Evolutionary conservation across 1,139 yeast genomes (phyloP), one percentile per base, ranked within the genome.

Genomic region (Candida gigantensis): DNA sequence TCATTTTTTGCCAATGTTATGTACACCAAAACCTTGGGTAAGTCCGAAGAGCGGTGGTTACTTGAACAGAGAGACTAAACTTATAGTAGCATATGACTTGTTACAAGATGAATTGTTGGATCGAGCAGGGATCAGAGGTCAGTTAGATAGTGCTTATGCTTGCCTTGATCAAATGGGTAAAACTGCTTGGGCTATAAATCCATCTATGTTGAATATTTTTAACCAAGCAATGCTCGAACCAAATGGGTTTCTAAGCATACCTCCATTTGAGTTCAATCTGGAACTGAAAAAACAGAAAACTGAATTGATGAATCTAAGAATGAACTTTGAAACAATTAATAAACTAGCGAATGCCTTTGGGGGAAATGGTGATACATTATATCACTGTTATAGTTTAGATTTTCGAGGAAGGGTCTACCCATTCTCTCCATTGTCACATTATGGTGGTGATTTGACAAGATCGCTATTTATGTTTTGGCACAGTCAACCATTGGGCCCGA

Each of bases 371-470:
- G 72, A 67, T 28, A 49, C 60, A 20, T 42, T 71, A n/a, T 71
- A 57, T 44, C 53, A 65, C 26, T 74, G 74, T 3, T 72, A 69
- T 42, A 47, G 53, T 10, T 47, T 66, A 24, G 77, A 71, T 43
- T 70, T 69, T 37, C 50, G 77, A 36, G 74, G 76, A 4, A 47
- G 77, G 21, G 63, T 64, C 2, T 71, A 71, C 43, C 70, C 76
- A 0, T 51, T 59, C 53, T 66, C 74, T 1, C 35, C 55, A 10
- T 45, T 71, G 28, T 56, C 64, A 1, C 71, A 68, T 40, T 65
- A 69, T 36, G 62, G 58, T 35, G 68, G 62, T 20, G 77, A 71
- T 43, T 41, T 60, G 19, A 53, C 59, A 0, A 46, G 77, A 15
- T 53, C 65, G 0, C 40, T 67, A 15, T 45, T 70, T 42, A 61